Conservation (phyloP, 495 filamentous ascomycete species). For the Cenococcum geophilum region DNA sequence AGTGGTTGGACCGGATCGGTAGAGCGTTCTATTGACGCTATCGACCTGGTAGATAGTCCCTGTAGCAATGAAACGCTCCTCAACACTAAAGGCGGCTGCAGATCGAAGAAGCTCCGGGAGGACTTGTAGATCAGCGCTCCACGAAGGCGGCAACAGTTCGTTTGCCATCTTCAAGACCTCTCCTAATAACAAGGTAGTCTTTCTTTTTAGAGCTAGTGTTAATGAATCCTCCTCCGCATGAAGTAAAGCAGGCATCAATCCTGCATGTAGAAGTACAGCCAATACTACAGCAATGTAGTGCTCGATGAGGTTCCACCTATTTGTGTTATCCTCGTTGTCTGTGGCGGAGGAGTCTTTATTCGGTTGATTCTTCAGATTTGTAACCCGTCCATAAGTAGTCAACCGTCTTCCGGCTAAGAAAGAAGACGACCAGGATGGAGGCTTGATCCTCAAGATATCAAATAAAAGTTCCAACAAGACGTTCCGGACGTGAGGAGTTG, state of each 20-base stretch:
- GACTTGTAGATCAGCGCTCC: constrained; percentile 75
- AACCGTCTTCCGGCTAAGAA: constrained; percentile 88
- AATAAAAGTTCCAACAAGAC: constrained; percentile 78
- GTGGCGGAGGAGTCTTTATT: constrained; percentile 47
- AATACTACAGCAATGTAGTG: constrained; percentile 91
- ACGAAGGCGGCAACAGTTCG: constrained; percentile 68
- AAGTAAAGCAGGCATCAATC: constrained; percentile 62
- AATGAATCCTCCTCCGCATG: constrained; percentile 62
- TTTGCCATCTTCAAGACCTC: constrained; percentile 86
- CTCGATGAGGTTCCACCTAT: constrained; percentile 76
- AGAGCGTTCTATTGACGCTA: constrained; percentile 89
- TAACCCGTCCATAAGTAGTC: constrained; percentile 86
- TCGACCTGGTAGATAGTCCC: constrained; percentile 94
- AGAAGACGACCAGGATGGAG: constrained; percentile 91
- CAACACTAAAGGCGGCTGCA: constrained; percentile 61
- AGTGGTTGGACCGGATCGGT: constrained; percentile 59
- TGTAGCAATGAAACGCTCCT: constrained; percentile 71
- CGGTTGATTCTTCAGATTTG: constrained; percentile 62
- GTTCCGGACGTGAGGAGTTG: constrained; percentile 56
- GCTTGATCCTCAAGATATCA: constrained; percentile 86
- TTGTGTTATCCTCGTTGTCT: constrained; percentile 54
- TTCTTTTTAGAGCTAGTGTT: constrained; percentile 71
- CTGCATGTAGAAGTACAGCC: constrained; percentile 76
- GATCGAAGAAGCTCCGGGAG: constrained; percentile 74
- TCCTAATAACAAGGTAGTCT: constrained; percentile 82